These are phyloP conservation scores for Omphalea diandra DNA, from an alignment of 441 rosid species.

Conservation along the genomic window DNA sequence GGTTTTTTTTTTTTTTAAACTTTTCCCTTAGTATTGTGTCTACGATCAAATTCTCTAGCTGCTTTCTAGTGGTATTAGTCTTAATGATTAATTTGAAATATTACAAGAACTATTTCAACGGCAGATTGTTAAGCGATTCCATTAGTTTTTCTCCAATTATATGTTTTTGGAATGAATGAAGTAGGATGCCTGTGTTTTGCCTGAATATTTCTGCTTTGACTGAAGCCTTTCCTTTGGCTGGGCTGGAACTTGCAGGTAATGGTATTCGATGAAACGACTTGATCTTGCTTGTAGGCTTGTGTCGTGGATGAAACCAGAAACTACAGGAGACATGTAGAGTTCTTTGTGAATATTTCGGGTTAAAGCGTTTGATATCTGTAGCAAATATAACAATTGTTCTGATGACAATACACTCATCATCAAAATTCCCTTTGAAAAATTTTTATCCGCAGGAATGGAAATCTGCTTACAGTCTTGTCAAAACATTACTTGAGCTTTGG, in stretches of 20 bases:
- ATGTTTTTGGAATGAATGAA: neutral
- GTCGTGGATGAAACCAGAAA: constrained; percentile 37
- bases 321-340: constrained; percentile 18
- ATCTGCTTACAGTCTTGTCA: constrained; percentile 10
- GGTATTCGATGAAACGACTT: constrained; percentile 60
- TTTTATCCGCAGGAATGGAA: constrained; percentile 9
- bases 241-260: constrained; percentile 45
- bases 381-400: constrained; percentile 27
- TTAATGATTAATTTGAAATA: too few relatives aligned
- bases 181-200: neutral
- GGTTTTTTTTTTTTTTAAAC: too few relatives aligned
- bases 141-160: too few relatives aligned
- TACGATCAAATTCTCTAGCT: too few relatives aligned
- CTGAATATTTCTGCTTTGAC: constrained; percentile 6
- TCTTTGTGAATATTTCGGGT: constrained; percentile 46
- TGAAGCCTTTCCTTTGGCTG: constrained; percentile 13
- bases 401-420: constrained; percentile 18
- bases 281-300: constrained; percentile 31
- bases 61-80: too few relatives aligned
- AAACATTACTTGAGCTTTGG: neutral
- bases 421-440: constrained; percentile 4
- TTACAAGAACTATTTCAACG: too few relatives aligned
- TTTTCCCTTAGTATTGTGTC: neutral
- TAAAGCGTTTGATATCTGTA: constrained; percentile 27
- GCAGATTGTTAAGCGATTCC: too few relatives aligned